A percentile compares a stretch with the other conserved stretches of the same genome.
phyloP scores from a whole-genome alignment of 2,329 filamentous ascomycete species.

The Phialophora macrospora region DNA sequence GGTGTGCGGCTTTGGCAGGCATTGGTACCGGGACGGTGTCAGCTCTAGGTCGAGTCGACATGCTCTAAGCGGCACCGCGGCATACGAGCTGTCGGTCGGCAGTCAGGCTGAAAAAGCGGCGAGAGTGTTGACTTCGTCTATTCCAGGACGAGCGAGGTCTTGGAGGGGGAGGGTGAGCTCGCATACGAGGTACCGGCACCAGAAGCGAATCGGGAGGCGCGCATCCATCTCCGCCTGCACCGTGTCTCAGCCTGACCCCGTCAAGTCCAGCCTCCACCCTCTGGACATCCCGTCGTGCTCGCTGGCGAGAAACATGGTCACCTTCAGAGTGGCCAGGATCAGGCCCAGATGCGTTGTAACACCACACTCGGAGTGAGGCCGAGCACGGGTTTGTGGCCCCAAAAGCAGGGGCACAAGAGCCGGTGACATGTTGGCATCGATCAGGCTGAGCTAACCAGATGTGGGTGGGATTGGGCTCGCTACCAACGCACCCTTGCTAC shows the following conservation, averaged over 20 bases:
- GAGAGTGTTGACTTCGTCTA: neutral
- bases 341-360: neutral
- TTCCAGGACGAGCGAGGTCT: neutral
- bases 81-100: neutral
- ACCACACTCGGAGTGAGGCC: neutral
- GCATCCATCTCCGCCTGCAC: neutral
- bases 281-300: neutral
- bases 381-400: neutral
- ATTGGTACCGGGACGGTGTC: neutral
- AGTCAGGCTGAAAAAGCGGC: constrained; percentile 13
- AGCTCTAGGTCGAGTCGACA: neutral
- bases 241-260: neutral
- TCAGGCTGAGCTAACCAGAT: neutral
- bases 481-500: neutral
- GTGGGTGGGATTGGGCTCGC: neutral
- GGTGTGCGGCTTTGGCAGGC: neutral
- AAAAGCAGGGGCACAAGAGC: neutral
- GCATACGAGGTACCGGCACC: neutral
- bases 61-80: neutral
- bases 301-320: neutral
- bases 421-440: neutral
- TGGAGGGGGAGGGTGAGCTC: neutral
- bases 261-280: neutral
- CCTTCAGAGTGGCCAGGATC: neutral
- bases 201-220: neutral